Evolutionary conservation across 139 green algal genomes (phyloP).

Genomic region (Chlorella sp.): DNA sequence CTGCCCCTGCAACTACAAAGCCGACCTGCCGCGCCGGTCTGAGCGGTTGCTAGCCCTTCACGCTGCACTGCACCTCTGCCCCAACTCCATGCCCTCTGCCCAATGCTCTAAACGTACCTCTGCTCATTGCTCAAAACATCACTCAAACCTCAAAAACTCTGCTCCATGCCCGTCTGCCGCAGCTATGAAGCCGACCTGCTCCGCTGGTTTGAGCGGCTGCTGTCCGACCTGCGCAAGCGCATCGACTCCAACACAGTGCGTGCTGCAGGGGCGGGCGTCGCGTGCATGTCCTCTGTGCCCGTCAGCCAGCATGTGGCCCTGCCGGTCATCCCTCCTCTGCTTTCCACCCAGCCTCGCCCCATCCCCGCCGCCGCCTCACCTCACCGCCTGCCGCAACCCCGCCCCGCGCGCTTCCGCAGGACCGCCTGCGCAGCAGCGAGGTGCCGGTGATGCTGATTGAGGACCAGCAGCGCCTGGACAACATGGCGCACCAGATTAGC

Average conservation of each 20-base stretch:
- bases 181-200: slow-evolving; percentile 55
- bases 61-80: background rate
- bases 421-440: background rate
- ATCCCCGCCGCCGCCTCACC: no score
- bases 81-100: background rate
- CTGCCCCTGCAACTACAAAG: background rate
- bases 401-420: background rate
- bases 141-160: background rate
- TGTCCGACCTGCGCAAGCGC: slow-evolving; percentile 51
- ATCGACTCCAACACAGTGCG: slow-evolving; percentile 44
- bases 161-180: background rate
- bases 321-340: no score
- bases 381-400: no score
- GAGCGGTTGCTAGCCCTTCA: no score
- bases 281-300: no score
- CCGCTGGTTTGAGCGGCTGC: slow-evolving; percentile 50
- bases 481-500: slow-evolving; percentile 42
- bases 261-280: background rate
- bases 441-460: slow-evolving; percentile 19
- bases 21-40: background rate
- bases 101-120: background rate
- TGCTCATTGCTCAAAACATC: no score
- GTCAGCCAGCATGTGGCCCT: no score
- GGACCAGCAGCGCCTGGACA: slow-evolving; percentile 46
- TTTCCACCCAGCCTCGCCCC: background rate